phyloP scores from a whole-genome alignment of 176 grass and related monocot genomes.

The Alopecurus myosuroides region DNA sequence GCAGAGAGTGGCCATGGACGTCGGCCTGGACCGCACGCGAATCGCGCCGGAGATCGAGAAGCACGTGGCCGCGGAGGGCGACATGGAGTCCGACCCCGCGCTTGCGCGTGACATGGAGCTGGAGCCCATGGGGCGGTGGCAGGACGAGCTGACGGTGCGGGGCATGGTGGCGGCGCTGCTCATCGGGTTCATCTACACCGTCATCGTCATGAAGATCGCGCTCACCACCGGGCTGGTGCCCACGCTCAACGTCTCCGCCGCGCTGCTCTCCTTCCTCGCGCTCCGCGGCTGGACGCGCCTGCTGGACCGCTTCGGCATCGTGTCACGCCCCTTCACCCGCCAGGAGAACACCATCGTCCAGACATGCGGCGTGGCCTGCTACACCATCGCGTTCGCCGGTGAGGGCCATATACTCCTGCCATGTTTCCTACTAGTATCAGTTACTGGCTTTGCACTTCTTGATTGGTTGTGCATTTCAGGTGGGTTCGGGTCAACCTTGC shows the following conservation, averaged over 20 bases:
- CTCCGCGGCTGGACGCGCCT: slow-evolving; percentile 70
- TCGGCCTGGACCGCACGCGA: background rate
- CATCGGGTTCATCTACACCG: slow-evolving; percentile 67
- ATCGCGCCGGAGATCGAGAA: slow-evolving; percentile 25
- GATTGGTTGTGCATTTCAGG: slow-evolving; percentile 21
- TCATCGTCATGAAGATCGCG: slow-evolving; percentile 89
- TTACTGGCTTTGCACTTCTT: background rate
- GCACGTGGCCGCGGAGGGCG: slow-evolving; percentile 8
- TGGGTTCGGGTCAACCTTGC: slow-evolving; percentile 83
- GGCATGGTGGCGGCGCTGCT: slow-evolving; percentile 56
- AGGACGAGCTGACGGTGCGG: slow-evolving; percentile 57
- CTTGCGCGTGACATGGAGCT: slow-evolving; percentile 1
- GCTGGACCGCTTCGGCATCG: slow-evolving; percentile 51
- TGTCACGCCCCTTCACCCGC: slow-evolving; percentile 65
- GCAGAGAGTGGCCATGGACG: slow-evolving; percentile 10
- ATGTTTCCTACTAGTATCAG: background rate
- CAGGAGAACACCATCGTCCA: slow-evolving; percentile 94
- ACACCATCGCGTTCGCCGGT: slow-evolving; percentile 83
- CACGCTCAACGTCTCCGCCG: slow-evolving; percentile 94
- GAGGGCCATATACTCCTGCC: background rate
- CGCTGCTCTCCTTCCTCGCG: slow-evolving; percentile 68
- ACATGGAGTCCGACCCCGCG: slow-evolving; percentile 37
- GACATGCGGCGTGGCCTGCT: slow-evolving; percentile 95
- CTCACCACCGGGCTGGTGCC: slow-evolving; percentile 83
- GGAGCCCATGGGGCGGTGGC: slow-evolving; percentile 52